Conservation (phyloP, 805 yeast species). For the Lachancea thermotolerans region DNA sequence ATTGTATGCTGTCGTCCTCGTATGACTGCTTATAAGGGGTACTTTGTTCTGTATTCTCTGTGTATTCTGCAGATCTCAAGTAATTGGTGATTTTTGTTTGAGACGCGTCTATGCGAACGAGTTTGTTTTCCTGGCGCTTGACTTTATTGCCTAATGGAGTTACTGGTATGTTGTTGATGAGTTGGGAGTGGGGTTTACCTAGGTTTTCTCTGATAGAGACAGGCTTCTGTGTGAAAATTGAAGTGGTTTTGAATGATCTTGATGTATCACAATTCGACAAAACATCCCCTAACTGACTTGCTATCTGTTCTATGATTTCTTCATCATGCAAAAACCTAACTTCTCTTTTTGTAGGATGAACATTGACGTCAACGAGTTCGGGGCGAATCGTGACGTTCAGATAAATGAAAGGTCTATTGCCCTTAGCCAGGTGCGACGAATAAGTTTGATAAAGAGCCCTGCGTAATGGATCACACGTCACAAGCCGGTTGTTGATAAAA, state of each 20-base stretch:
- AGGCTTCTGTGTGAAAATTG: constrained; percentile 26
- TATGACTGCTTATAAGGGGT: neutral
- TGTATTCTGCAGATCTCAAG: constrained; percentile 11
- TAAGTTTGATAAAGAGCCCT: constrained; percentile 61
- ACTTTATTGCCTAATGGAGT: constrained; percentile 11
- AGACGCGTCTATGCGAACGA: constrained; percentile 31
- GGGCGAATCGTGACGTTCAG: constrained; percentile 63
- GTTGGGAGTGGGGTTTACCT: constrained; percentile 4
- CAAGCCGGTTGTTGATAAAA: constrained; percentile 81
- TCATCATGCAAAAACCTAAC: constrained; percentile 82
- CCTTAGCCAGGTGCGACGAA: constrained; percentile 67
- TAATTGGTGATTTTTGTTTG: constrained; percentile 28
- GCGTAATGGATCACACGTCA: constrained; percentile 71
- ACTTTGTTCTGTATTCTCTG: neutral
- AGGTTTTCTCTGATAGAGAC: neutral
- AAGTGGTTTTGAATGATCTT: constrained; percentile 62
- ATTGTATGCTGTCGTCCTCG: neutral
- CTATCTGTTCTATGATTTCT: constrained; percentile 65
- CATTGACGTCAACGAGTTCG: constrained; percentile 76
- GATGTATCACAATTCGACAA: constrained; percentile 57
- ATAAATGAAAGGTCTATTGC: constrained; percentile 70
- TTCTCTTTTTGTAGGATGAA: constrained; percentile 93
- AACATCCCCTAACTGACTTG: constrained; percentile 41
- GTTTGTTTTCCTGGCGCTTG: constrained; percentile 29
- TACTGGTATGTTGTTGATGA: constrained; percentile 2